Evolutionary conservation across 2,329 filamentous ascomycete species (phyloP), one percentile per base, ranked within the genome.

Genomic region (Corniculantispora saksenae): DNA sequence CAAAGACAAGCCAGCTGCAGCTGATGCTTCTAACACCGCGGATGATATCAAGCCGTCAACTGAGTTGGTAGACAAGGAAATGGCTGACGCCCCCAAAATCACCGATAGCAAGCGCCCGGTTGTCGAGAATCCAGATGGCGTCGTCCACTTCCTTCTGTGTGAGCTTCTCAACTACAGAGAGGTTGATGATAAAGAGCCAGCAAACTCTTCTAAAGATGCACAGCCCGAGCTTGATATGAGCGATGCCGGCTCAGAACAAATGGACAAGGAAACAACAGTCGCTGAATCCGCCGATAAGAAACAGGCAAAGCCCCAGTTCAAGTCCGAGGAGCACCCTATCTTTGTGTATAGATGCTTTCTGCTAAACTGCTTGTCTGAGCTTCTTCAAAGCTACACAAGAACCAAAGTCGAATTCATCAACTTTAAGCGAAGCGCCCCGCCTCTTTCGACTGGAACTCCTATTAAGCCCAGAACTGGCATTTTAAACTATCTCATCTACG

Each of bases 391-490:
- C 72, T 99, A 98, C 80, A 97, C 93, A 70, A 89, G 93, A 62
- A 92, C 93, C 10, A 99, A 99, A 83, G 88, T 99, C 51, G 96
- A 99, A 75, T 98, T 99, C 75, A 97, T 99, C 81, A 98, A 97
- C 77, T 99, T 97, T 80, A 98, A 96, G 70, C 90, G 94, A 67
- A 97, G 94, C 73, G 90, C 92, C 8, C 91, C 93, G 62, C 92
- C 94, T 55, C 85, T 93, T 53, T 90, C 92, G 70, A 90, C 90
- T 13, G 89, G 88, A 62, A 98, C 95, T 1, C 95, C 95, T 6
- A 94, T 96, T 19, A 98, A 98, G 77, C 95, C 95, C 64, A 89
- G 95, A 48, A 94, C 94, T 13, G 93, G 91, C 68, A 91, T 98
- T 51, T 82, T 99, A 68, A 97, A 98, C 76, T 99, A 99, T 73